Percentiles rank a stretch among this genome's conserved stretches.
phyloP scores from a whole-genome alignment of 2,329 filamentous ascomycete genomes.

The Trematosphaeria pertusa region DNA sequence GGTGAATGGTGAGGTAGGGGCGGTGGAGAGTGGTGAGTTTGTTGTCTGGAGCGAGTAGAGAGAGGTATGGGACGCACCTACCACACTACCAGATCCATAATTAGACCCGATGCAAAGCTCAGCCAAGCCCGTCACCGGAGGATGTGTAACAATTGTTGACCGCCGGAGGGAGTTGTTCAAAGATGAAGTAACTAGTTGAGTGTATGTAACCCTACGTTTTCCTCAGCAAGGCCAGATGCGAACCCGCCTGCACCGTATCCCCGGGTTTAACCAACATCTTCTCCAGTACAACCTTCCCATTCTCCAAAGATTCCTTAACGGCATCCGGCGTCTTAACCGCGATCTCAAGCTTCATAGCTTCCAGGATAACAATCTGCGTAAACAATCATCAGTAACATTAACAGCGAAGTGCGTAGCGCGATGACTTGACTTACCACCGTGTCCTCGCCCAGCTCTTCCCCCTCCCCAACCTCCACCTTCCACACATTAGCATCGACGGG shows the following conservation, averaged over 20 bases:
- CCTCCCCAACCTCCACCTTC: slow-evolving; percentile 52
- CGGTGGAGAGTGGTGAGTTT: too few relatives aligned
- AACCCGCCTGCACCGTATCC: slow-evolving; percentile 48
- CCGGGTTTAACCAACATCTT: slow-evolving; percentile 52
- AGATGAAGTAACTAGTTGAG: too few relatives aligned
- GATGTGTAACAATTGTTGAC: too few relatives aligned
- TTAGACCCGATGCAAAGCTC: too few relatives aligned
- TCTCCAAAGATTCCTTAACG: slow-evolving; percentile 17
- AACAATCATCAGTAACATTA: slow-evolving; percentile 8
- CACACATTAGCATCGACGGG: slow-evolving; percentile 56
- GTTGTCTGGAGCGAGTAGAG: too few relatives aligned
- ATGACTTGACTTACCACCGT: slow-evolving; percentile 32
- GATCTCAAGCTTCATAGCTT: slow-evolving; percentile 58
- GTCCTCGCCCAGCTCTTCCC: slow-evolving; percentile 41
- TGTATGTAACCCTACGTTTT: too few relatives aligned
- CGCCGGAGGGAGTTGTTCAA: too few relatives aligned
- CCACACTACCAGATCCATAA: too few relatives aligned
- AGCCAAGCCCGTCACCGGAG: too few relatives aligned
- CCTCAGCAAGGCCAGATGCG: slow-evolving; percentile 37
- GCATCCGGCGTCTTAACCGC: slow-evolving; percentile 50
- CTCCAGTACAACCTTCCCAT: slow-evolving; percentile 41
- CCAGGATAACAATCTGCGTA: slow-evolving; percentile 49
- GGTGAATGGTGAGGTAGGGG: too few relatives aligned
- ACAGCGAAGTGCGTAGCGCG: background rate
- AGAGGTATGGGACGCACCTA: too few relatives aligned